Evolutionary conservation across 2,329 filamentous ascomycete species (phyloP).

Genomic region (Huntiella bhutanensis): DNA sequence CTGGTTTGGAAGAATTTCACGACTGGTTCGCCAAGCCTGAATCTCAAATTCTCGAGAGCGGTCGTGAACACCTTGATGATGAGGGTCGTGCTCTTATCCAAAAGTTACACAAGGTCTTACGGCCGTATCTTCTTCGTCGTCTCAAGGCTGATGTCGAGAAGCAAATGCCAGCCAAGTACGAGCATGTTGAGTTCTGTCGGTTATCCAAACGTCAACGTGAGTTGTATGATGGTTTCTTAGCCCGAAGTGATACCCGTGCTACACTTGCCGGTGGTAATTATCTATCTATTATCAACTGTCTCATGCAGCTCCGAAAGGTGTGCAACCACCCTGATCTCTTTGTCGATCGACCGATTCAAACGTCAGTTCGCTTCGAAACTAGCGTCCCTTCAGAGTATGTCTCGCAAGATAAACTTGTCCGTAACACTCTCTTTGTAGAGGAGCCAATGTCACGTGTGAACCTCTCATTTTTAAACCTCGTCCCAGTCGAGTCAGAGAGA

Average conservation of each 20-base stretch:
- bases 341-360: constrained; percentile 88
- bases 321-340: constrained; percentile 98
- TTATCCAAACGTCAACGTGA: constrained; percentile 89
- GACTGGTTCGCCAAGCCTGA: constrained; percentile 92
- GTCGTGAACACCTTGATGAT: constrained; percentile 81
- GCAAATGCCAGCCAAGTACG: constrained; percentile 96
- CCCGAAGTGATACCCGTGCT: constrained; percentile 69
- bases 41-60: constrained; percentile 88
- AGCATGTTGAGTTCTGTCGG: constrained; percentile 89
- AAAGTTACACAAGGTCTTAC: constrained; percentile 82
- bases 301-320: constrained; percentile 94
- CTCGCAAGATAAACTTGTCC: constrained; percentile 50
- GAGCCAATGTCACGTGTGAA: constrained; percentile 41
- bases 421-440: constrained; percentile 30
- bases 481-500: constrained; percentile 27
- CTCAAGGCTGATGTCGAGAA: constrained; percentile 96
- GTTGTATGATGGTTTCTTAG: constrained; percentile 91
- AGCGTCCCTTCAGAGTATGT: constrained; percentile 32
- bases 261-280: constrained; percentile 88
- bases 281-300: constrained; percentile 91
- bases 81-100: constrained; percentile 81
- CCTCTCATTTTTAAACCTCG: constrained; percentile 60
- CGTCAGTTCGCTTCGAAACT: constrained; percentile 77
- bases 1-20: constrained; percentile 86
- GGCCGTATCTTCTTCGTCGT: constrained; percentile 76